Percentiles rank a stretch among this genome's conserved stretches.
Conservation (phyloP, 2,329 filamentous ascomycete genomes). For the Cadophora sp. region DNA sequence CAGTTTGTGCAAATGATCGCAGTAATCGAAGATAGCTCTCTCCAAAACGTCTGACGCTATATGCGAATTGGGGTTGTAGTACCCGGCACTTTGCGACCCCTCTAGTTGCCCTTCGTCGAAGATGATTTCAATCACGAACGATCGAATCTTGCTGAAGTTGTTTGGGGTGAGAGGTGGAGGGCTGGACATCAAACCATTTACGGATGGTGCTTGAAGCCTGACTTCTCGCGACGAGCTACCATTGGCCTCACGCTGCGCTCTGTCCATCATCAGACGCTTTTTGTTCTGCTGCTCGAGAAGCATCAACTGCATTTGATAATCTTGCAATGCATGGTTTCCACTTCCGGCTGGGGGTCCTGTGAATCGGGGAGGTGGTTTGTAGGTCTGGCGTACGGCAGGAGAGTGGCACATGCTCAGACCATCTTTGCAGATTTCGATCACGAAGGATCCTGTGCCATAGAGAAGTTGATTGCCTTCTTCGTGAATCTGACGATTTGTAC, state of each 20-base stretch:
- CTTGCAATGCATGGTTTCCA: slow-evolving; percentile 76
- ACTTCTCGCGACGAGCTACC: background rate
- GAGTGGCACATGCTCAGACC: slow-evolving; percentile 32
- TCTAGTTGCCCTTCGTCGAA: background rate
- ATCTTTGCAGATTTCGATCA: slow-evolving; percentile 27
- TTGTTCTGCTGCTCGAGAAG: slow-evolving; percentile 84
- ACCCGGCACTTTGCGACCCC: background rate
- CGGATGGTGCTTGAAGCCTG: slow-evolving; percentile 42
- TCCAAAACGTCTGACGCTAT: background rate
- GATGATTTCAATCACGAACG: slow-evolving; percentile 25
- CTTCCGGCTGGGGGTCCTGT: background rate
- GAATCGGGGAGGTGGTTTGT: background rate
- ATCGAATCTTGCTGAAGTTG: slow-evolving; percentile 29
- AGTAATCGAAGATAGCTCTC: background rate
- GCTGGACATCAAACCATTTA: slow-evolving; percentile 29
- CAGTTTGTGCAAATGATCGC: slow-evolving; percentile 10
- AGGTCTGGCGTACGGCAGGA: background rate
- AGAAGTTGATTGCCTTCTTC: slow-evolving; percentile 29
- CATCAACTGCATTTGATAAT: slow-evolving; percentile 88
- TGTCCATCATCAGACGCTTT: slow-evolving; percentile 79
- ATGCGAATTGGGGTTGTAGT: background rate
- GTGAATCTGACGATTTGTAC: slow-evolving; percentile 30
- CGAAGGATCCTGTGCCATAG: slow-evolving; percentile 31
- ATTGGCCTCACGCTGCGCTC: slow-evolving; percentile 48
- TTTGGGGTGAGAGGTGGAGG: background rate